phyloP scores from a whole-genome alignment of 148 eudicot genomes.

The Diospyros lotus region DNA sequence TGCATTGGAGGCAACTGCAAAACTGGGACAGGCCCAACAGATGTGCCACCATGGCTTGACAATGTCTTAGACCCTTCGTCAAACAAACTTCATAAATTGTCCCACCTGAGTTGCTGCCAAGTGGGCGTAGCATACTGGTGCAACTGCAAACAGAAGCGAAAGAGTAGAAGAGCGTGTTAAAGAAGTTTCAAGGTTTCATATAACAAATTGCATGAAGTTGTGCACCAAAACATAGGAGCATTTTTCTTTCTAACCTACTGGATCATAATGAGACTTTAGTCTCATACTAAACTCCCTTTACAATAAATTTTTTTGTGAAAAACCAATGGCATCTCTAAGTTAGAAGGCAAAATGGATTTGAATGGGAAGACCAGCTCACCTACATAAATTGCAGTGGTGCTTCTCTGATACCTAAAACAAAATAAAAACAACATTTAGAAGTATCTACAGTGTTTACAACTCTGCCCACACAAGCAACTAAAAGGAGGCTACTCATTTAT shows the following conservation, averaged over 20 bases:
- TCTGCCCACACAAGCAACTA: no score
- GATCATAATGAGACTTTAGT: no score
- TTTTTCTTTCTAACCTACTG: no score
- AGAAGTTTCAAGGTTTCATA: not conserved
- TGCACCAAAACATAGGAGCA: no score
- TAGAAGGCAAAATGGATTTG: no score
- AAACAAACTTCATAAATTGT: conserved; percentile 81
- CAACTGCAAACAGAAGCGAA: conserved; percentile 43
- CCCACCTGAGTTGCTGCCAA: conserved; percentile 86
- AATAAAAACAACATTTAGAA: conserved; percentile 4
- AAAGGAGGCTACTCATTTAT: no score
- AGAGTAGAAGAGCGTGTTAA: no score
- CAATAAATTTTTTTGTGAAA: no score
- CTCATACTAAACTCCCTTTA: no score
- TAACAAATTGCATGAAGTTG: no score
- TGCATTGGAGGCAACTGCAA: conserved; percentile 74
- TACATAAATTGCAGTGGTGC: conserved; percentile 87
- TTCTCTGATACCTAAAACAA: conserved; percentile 72
- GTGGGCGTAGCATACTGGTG: conserved; percentile 92
- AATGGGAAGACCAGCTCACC: conserved; percentile 33
- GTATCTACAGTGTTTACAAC: not conserved
- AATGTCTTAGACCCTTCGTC: conserved; percentile 67
- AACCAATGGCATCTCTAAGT: no score
- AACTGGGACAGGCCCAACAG: conserved; percentile 59
- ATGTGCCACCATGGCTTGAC: conserved; percentile 67